Evolutionary conservation across 768 basidiomycete species (phyloP).

Genomic region (Termitomyces sp.): DNA sequence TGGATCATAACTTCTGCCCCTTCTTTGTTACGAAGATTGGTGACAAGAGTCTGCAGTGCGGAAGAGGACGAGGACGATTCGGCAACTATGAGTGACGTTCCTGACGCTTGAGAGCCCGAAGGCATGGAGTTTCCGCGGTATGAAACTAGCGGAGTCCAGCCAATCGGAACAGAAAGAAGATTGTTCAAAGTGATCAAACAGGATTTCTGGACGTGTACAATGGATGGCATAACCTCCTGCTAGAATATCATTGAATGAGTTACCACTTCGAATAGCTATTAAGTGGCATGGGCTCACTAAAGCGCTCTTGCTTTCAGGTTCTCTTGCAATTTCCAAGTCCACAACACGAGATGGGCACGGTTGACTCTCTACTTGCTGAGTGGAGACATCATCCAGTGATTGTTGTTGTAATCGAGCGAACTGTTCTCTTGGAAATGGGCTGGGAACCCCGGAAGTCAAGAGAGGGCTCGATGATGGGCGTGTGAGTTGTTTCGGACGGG

Average conservation of each 20-base stretch:
- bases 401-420: slow-evolving; percentile 16
- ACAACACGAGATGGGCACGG: slow-evolving; percentile 5
- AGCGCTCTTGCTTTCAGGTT: slow-evolving; percentile 9
- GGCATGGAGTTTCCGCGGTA: slow-evolving; percentile 60
- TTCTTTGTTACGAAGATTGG: slow-evolving; percentile 52
- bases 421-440: slow-evolving; percentile 34
- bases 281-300: slow-evolving; percentile 2
- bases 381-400: background rate
- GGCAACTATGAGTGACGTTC: slow-evolving; percentile 19
- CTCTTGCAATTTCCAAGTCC: slow-evolving; percentile 3
- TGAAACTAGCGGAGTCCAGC: slow-evolving; percentile 52
- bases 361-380: slow-evolving; percentile 1
- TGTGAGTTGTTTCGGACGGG: slow-evolving; percentile 24
- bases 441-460: slow-evolving; percentile 27
- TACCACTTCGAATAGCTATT: background rate
- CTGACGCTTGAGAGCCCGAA: slow-evolving; percentile 28
- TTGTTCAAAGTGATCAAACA: slow-evolving; percentile 71
- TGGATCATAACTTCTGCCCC: slow-evolving; percentile 41
- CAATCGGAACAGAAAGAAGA: slow-evolving; percentile 47
- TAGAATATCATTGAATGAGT: slow-evolving; percentile 19
- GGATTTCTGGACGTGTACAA: slow-evolving; percentile 65
- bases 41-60: slow-evolving; percentile 56
- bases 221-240: slow-evolving; percentile 67
- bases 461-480: slow-evolving; percentile 17
- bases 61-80: slow-evolving; percentile 41